phyloP scores from a whole-genome alignment of 148 eudicot species.

The Amaranthus hypochondriacus region DNA sequence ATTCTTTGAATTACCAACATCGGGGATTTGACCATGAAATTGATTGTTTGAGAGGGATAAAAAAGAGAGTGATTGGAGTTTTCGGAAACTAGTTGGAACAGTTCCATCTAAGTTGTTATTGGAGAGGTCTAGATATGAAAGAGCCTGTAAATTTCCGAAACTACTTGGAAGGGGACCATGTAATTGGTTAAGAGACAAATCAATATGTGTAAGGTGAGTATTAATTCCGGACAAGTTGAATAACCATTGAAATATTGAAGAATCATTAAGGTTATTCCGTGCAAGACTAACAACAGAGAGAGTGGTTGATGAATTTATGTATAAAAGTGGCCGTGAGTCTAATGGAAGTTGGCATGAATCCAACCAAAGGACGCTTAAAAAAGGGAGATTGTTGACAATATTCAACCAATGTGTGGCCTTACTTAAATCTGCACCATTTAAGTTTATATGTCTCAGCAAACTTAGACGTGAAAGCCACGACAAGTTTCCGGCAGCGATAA shows the following conservation, averaged over 20 bases:
- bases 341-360: neutral
- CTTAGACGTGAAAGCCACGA: conserved; percentile 4
- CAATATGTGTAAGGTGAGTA: conserved; percentile 17
- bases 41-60: neutral
- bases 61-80: neutral
- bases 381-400: neutral
- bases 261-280: conserved; percentile 8
- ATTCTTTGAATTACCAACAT: conserved; percentile 1
- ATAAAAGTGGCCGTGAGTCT: neutral
- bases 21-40: neutral
- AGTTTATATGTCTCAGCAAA: conserved; percentile 2
- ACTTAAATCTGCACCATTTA: conserved; percentile 4
- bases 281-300: conserved; percentile 17
- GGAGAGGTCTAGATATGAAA: conserved; percentile 19
- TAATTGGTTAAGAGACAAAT: conserved; percentile 11
- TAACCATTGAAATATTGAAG: conserved; percentile 21
- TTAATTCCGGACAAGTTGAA: conserved; percentile 10
- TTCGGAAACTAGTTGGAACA: neutral
- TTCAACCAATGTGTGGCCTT: neutral
- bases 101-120: neutral
- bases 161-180: conserved; percentile 23
- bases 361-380: conserved; percentile 7
- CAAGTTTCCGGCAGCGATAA: neutral
- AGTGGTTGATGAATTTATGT: conserved; percentile 19
- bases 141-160: conserved; percentile 11